A percentile compares a stretch with the other conserved stretches of the same genome.
Conservation (phyloP, 164 flowering plant genomes). For the Chimonanthus salicifolius region DNA sequence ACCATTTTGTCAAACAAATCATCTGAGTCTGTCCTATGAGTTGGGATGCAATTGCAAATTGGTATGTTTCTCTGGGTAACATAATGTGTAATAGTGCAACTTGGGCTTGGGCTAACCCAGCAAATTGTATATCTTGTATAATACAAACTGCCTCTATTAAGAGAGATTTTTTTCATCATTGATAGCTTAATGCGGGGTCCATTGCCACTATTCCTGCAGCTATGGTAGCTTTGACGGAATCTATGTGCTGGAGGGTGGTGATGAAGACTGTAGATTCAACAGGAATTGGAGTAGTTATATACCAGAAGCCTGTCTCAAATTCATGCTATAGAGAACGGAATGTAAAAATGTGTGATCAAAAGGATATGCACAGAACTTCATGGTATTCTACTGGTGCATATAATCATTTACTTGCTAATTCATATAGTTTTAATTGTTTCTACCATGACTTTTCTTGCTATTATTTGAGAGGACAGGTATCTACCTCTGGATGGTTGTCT, state of each 20-base stretch:
- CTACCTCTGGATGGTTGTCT: conserved; percentile 62
- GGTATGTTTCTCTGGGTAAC: no score
- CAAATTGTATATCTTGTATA: no score
- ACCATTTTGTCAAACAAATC: no score
- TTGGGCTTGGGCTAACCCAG: no score
- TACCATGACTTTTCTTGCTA: not conserved
- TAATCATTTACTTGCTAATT: not conserved
- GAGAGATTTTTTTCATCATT: no score
- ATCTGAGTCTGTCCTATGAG: no score
- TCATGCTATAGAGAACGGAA: conserved; percentile 60
- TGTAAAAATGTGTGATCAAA: conserved; percentile 53
- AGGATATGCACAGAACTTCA: conserved; percentile 30
- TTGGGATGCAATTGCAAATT: no score
- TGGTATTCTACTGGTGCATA: conserved; percentile 42
- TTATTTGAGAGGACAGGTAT: conserved; percentile 47
- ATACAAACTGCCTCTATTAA: no score
- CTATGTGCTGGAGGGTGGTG: conserved; percentile 83
- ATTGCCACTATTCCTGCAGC: conserved; percentile 43
- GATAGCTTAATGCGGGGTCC: no score
- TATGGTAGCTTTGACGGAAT: conserved; percentile 68
- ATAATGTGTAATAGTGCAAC: no score
- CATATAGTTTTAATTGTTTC: not conserved
- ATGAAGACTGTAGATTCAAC: conserved; percentile 43
- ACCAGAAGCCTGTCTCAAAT: conserved; percentile 73
- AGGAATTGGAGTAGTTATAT: conserved; percentile 82